A percentile compares a stretch with the other conserved stretches of the same genome.
phyloP scores from a whole-genome alignment of 2,329 filamentous ascomycete genomes.

The Epichloe uncinata region DNA sequence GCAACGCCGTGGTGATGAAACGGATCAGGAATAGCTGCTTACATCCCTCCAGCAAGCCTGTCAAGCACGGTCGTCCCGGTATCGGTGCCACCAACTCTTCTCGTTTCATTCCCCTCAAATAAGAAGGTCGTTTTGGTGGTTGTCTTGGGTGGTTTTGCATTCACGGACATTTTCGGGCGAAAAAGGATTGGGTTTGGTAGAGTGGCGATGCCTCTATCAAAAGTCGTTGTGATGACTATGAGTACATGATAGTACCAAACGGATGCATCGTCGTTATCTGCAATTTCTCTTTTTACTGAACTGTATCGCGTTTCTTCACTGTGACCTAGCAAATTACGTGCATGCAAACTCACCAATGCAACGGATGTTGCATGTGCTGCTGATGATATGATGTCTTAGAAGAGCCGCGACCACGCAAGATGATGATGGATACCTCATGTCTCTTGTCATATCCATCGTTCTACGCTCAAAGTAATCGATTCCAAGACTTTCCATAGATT shows the following conservation, averaged over 20 bases:
- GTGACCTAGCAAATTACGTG: not conserved
- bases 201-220: conserved; percentile 30
- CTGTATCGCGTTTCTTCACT: not conserved
- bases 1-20: not conserved
- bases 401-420: too few relatives aligned
- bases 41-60: conserved; percentile 68
- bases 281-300: not conserved
- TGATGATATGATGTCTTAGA: too few relatives aligned
- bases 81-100: conserved; percentile 99
- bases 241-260: conserved; percentile 31
- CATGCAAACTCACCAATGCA: not conserved
- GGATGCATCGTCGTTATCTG: conserved; percentile 23
- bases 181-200: conserved; percentile 44
- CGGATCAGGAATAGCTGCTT: conserved; percentile 23
- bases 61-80: conserved; percentile 99
- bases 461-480: too few relatives aligned
- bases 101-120: conserved; percentile 99
- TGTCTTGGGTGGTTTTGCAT: conserved; percentile 41
- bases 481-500: too few relatives aligned
- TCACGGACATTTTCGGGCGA: conserved; percentile 43
- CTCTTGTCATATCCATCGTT: too few relatives aligned
- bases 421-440: too few relatives aligned
- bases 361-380: too few relatives aligned
- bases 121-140: conserved; percentile 44
- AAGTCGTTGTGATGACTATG: conserved; percentile 30